Evolutionary conservation across 306 rosid genomes (phyloP), one percentile per base, ranked within the genome.

Genomic region (Quercus alba): DNA sequence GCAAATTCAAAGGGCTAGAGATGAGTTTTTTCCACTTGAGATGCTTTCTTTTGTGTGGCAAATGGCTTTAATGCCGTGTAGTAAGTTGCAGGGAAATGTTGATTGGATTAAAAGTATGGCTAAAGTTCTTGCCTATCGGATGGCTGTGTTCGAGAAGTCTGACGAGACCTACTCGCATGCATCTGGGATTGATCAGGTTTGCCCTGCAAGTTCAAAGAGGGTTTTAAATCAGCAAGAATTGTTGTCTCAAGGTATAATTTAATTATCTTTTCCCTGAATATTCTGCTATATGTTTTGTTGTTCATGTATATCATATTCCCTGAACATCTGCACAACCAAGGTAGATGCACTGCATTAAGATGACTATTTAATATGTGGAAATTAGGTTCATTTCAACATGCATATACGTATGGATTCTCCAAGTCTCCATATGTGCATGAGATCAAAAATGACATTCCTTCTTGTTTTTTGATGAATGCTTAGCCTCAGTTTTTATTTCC

Each of bases 41-140:
- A 33, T 64, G 8, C 81, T 77, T 67, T 67, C 81, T 35, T 77
- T 77, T 41, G 2, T 69, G 18, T 21, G 23, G n/a, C 56, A 56
- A 18, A 4, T 69, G 57, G 75, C 81, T 19, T 17, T 77, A 54
- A 68, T 69, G 68, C 69, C 67, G 0, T 19, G 26, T 38, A 4
- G 38, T 62, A 21, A 30, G 67, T 5, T 67, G 25, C 81, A 31
- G 44, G 20, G 25, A 26, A 55, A 68, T 56, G 14, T 68, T 17
- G 26, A 68, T 35, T 54, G 66, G 38, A 66, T 77, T 30, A 66
- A 55, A 73, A 35, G 20, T 20, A 55, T 19, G 4, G 56, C 78
- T 38, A 20, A 15, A 30, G 21, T 75, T 38, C 49, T 5, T 59
- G 78, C 78, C 3, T 38, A 59, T 38, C 81, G 68, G 33, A 77